These are phyloP conservation scores for Penicilliopsis zonata DNA, from an alignment of 495 filamentous ascomycete genomes.

Conservation along the genomic window DNA sequence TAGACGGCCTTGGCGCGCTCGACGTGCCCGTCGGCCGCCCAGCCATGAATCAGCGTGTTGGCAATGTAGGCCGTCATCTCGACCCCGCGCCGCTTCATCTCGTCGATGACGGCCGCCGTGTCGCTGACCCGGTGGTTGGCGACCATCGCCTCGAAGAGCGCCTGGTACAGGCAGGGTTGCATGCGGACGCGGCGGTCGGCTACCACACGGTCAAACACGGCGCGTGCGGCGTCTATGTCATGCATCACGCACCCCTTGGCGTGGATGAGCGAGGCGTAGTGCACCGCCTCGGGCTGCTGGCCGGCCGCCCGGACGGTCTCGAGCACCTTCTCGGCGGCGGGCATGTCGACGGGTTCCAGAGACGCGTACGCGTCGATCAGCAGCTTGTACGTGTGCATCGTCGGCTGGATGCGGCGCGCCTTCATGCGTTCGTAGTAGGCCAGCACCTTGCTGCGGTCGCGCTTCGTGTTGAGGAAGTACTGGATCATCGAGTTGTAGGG, in stretches of 20 bases:
- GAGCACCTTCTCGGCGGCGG: slow-evolving; percentile 75
- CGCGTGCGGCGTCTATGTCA: slow-evolving; percentile 72
- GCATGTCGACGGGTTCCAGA: slow-evolving; percentile 84
- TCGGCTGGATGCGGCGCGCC: slow-evolving; percentile 74
- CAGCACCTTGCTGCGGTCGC: slow-evolving; percentile 88
- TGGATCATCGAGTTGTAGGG: slow-evolving; percentile 99
- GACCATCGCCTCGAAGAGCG: slow-evolving; percentile 90
- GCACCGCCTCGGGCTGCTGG: slow-evolving; percentile 73
- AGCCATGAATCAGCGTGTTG: slow-evolving; percentile 97
- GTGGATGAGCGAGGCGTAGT: slow-evolving; percentile 91
- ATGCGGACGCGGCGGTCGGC: slow-evolving; percentile 49
- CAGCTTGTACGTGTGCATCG: slow-evolving; percentile 93
- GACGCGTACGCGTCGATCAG: slow-evolving; percentile 93
- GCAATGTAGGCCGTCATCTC: slow-evolving; percentile 96
- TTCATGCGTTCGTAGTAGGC: slow-evolving; percentile 93
- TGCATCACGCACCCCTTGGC: slow-evolving; percentile 91
- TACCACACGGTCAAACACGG: slow-evolving; percentile 70
- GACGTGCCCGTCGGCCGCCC: slow-evolving; percentile 78
- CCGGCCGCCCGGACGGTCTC: slow-evolving; percentile 64
- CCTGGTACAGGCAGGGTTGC: slow-evolving; percentile 86
- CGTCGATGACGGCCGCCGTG: slow-evolving; percentile 57
- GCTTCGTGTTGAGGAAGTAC: slow-evolving; percentile 95
- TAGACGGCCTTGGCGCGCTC: slow-evolving; percentile 69
- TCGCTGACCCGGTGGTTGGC: slow-evolving; percentile 77
- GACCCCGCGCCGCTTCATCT: slow-evolving; percentile 61